These are phyloP conservation scores for Ganoderma meredithae DNA, from an alignment of 1,284 basidiomycete species.

Conservation along the genomic window DNA sequence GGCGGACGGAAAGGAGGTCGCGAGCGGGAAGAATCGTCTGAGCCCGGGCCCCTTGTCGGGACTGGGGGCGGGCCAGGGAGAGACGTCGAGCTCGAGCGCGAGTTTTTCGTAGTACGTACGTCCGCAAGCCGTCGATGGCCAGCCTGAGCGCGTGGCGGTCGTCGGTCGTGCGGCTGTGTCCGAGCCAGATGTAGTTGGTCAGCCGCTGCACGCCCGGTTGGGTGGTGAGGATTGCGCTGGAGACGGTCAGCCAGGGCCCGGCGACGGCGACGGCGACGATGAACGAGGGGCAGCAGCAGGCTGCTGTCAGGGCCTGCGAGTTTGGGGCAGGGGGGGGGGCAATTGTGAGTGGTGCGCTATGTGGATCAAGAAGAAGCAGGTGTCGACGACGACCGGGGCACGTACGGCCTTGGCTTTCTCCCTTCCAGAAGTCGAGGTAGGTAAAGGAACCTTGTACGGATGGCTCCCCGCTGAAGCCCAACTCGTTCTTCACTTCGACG, in stretches of 20 bases:
- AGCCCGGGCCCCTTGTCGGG: no score
- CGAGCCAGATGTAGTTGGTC: constrained; percentile 35
- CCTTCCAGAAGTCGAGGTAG: not conserved
- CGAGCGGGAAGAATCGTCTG: not conserved
- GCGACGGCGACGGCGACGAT: constrained; percentile 21
- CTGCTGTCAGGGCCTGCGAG: constrained; percentile 2
- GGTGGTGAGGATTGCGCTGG: constrained; percentile 22
- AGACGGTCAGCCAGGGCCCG: constrained; percentile 21
- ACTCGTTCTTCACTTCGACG: constrained; percentile 1
- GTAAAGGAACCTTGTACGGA: not conserved
- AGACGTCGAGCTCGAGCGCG: no score
- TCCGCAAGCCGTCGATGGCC: not conserved
- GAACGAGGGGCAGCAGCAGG: constrained; percentile 22
- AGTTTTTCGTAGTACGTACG: not conserved
- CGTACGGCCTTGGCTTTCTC: not conserved
- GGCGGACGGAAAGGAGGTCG: not conserved
- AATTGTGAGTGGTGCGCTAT: not conserved
- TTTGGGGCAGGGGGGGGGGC: no score
- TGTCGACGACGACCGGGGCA: not conserved
- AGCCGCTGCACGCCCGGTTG: constrained; percentile 25
- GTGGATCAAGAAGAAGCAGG: not conserved
- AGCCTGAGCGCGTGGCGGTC: constrained; percentile 18
- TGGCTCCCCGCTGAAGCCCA: not conserved
- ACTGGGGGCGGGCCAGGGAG: no score
- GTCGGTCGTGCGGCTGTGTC: constrained; percentile 12